Evolutionary conservation across 129 eudicot species (phyloP).

Genomic region (Tagetes patula): DNA sequence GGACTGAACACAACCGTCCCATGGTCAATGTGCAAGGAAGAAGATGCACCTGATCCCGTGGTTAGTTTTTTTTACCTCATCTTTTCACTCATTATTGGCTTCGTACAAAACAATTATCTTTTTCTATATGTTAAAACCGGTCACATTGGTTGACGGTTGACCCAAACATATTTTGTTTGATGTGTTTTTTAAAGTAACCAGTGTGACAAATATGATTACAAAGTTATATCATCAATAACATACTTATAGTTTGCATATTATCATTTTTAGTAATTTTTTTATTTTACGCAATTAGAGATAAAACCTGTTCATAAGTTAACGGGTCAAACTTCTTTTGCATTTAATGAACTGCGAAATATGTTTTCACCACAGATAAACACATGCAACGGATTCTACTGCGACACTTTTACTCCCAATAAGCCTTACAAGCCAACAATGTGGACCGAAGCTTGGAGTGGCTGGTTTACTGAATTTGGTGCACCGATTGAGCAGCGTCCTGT

Average conservation of each 20-base stretch:
- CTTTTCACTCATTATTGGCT: not conserved
- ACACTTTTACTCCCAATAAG: conserved; percentile 69
- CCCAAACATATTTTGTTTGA: not conserved
- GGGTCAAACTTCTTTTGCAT: not conserved
- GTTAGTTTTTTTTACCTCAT: conserved; percentile 33
- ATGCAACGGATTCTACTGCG: conserved; percentile 93
- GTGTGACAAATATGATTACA: not conserved
- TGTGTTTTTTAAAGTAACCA: not conserved
- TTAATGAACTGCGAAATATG: not conserved
- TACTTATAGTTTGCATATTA: not conserved
- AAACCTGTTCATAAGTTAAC: not conserved
- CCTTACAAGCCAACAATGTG: conserved; percentile 89
- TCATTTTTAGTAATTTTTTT: not conserved
- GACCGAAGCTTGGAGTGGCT: conserved; percentile 99
- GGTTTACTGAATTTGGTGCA: conserved; percentile 94
- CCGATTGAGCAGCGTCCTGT: conserved; percentile 74
- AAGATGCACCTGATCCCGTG: conserved; percentile 89
- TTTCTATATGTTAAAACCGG: not conserved
- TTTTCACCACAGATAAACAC: conserved; percentile 67
- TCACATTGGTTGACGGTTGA: not conserved
- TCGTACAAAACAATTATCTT: not conserved
- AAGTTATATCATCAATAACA: not conserved
- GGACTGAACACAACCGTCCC: conserved; percentile 84
- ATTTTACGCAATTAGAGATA: not conserved
- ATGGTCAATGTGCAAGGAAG: conserved; percentile 96